Base-by-base conservation (phyloP, 2,329 filamentous ascomycete species). In the Fusarium papillatum region DNA sequence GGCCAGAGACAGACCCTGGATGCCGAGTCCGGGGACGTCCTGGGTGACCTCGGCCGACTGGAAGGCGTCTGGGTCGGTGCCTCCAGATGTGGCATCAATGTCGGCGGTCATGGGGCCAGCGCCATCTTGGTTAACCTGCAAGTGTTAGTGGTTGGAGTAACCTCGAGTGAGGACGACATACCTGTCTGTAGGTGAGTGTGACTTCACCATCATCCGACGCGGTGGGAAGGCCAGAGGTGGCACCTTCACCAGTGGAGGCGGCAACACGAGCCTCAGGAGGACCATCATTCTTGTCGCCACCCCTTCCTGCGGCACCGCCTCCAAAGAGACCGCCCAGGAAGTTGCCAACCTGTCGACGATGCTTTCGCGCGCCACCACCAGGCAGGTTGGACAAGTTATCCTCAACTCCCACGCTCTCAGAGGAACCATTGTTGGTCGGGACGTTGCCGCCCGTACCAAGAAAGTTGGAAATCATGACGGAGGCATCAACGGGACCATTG, bases 121-220 rank as follows among this genome's bases (percentile, higher is more conserved):
- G 26, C 92, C 92, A 78, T 94, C 92, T 82, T 93, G 92, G 88
- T 94, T 94, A 85, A 94, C 90, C 85, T 94, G 31, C 39, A 46
- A 64, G n/a, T 36, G 43, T 76, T 36, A 73, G 66, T 17, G 22
- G 26, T 17, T 13, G 29, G 17, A n/a, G n/a, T 4, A 24, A 57
- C 46, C 61, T 74, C 64, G 39, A 74, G 70, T 68, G 70, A 72
- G 68, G 43, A n/a, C n/a, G 19, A 55, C 68, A 57, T 72, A 82
- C 82, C 81, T 84, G 83, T 82, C 92, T 91, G 85, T 90, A 93
- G 71, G 88, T 91, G 88, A 94, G 88, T 69, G 86, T 88, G 81
- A 94, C 85, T 34, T 87, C 87, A 72, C 92, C 92, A 67, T 91
- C 87, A 70, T 93, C 90, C 24, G 86, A 84, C 69, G 87, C 88